Conservation (phyloP, 495 filamentous ascomycete genomes). For the Podospora anserina region DNA sequence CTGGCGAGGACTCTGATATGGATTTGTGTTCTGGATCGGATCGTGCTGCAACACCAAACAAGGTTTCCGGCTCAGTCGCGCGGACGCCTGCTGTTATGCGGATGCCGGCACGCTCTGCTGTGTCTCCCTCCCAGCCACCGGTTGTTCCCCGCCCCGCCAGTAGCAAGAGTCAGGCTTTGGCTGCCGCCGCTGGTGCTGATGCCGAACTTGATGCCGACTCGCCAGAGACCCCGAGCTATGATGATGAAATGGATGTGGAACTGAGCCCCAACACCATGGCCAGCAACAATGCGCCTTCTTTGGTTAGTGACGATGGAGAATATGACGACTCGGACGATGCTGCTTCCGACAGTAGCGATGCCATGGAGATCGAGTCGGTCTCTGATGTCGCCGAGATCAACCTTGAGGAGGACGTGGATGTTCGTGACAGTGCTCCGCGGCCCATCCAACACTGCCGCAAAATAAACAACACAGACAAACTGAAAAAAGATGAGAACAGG, state of each 20-base stretch:
- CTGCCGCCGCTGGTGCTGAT: slow-evolving; percentile 5
- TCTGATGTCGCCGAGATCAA: slow-evolving; percentile 51
- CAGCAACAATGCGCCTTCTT: slow-evolving; percentile 75
- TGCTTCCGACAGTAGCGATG: slow-evolving; percentile 44
- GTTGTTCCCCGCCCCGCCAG: slow-evolving; percentile 49
- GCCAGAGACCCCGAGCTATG: slow-evolving; percentile 43
- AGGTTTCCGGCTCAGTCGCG: slow-evolving; percentile 25
- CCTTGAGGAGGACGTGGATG: slow-evolving; percentile 42
- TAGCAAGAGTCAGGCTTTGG: slow-evolving; percentile 49
- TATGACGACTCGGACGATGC: slow-evolving; percentile 59
- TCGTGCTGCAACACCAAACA: slow-evolving; percentile 20
- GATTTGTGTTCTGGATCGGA: slow-evolving; percentile 30
- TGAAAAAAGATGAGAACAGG: slow-evolving; percentile 45
- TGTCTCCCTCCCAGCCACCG: slow-evolving; percentile 46
- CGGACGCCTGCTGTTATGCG: slow-evolving; percentile 46
- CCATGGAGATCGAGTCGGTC: slow-evolving; percentile 39
- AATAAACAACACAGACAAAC: slow-evolving; percentile 29
- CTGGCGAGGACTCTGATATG: slow-evolving; percentile 48
- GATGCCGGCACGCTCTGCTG: slow-evolving; percentile 57
- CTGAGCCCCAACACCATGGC: slow-evolving; percentile 76
- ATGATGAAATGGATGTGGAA: slow-evolving; percentile 56
- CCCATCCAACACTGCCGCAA: slow-evolving; percentile 36
- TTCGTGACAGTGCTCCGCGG: slow-evolving; percentile 35
- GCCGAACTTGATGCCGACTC: slow-evolving; percentile 25
- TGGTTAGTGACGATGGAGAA: slow-evolving; percentile 83